phyloP scores from a whole-genome alignment of 495 filamentous ascomycete genomes.

The Annulohypoxylon nitens region DNA sequence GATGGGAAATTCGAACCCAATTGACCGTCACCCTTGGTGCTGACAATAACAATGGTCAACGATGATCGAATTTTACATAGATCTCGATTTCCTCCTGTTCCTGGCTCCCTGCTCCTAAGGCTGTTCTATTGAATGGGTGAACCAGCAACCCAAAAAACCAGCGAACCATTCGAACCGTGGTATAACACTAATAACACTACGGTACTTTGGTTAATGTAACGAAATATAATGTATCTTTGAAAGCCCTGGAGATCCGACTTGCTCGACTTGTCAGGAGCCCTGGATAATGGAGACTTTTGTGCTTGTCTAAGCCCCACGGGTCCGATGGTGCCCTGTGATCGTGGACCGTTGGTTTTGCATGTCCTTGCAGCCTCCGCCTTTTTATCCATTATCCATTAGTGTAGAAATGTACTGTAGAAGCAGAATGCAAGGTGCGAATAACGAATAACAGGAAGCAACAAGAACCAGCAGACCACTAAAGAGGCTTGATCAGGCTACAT shows the following conservation, averaged over 20 bases:
- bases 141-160: no score
- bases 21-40: neutral
- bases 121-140: neutral
- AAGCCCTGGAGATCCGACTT: conserved; percentile 17
- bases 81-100: conserved; percentile 9
- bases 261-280: neutral
- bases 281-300: conserved; percentile 13
- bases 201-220: neutral
- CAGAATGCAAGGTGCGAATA: neutral
- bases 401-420: neutral
- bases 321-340: conserved; percentile 5
- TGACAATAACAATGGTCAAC: no score
- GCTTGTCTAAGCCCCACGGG: conserved; percentile 44
- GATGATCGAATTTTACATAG: conserved; percentile 17
- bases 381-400: conserved; percentile 24
- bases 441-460: neutral
- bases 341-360: conserved; percentile 30
- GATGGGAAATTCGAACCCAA: neutral
- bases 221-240: conserved; percentile 10
- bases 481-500: conserved; percentile 15
- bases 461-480: neutral
- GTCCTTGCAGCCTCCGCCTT: conserved; percentile 38
- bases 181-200: neutral
- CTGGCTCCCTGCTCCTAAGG: conserved; percentile 6
- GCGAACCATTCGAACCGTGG: no score